Evolutionary conservation across 192 early-diverging fungal genomes (phyloP), one percentile per base, ranked within the genome.

Genomic region (Umbelopsis isabellina): DNA sequence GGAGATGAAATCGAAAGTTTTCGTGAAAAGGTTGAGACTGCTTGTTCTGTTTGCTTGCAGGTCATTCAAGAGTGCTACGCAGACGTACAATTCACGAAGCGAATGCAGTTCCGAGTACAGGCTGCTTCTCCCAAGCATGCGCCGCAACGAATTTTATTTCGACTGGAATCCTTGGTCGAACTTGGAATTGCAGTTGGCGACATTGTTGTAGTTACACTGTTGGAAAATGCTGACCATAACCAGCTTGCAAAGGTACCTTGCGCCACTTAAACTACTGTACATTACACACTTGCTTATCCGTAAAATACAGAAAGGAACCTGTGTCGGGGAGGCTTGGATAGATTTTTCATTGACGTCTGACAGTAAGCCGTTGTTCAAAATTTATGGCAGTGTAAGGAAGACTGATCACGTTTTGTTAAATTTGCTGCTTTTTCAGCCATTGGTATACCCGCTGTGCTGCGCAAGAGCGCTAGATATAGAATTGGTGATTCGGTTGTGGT

Each of bases 81-180:
- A 41, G 37, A 6, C 7, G 0, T 41, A 41, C 2, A 41, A 41
- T 41, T 6, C 37, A 41, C 37, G 37, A 41, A 41, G 1, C 37
- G 25, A 61, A 72, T 66, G 65, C 49, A 13, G 1, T 66, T 52
- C 55, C 71, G 52, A 72, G 65, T 67, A 49, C 48, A 66, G 66
- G 41, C 65, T 45, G 37, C 71, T 5, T 45, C 25, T 21, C 23
- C 50, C 23, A 72, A 55, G 35, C 46, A 25, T 18, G 25, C 66
- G 46, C 15, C 49, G 23, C 51, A 53, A 13, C 44, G 72, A 46
- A 61, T 73, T 7, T 35, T 68, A 20, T 35, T 73, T 25, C 51
- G 52, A 8, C 25, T 73, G 5, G 72, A 68, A 22, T 18, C 51
- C 7, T 68, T 73, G 25, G 52, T 45, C 25, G 44, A 68, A 11